Conservation (phyloP, 2,329 filamentous ascomycete genomes). For the Exophiala dermatitidis region DNA sequence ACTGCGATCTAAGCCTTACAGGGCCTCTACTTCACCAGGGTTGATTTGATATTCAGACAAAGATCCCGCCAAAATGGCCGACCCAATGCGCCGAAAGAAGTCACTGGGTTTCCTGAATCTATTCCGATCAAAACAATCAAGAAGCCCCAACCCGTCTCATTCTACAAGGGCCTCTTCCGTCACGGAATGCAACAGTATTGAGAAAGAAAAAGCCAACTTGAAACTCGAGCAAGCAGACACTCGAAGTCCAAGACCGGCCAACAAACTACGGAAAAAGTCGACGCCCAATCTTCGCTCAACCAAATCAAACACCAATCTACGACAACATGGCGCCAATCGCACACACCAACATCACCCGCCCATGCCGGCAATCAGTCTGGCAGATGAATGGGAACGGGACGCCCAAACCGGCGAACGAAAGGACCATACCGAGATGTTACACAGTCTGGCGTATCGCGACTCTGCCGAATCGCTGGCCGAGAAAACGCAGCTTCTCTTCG, state of each 20-base stretch:
- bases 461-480: slow-evolving; percentile 16
- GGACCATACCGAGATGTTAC: slow-evolving; percentile 27
- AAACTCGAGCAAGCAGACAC: neutral
- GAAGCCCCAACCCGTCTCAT: slow-evolving; percentile 2
- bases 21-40: too few species aligned
- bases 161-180: slow-evolving; percentile 11
- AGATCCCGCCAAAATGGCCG: slow-evolving; percentile 7
- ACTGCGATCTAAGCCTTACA: too few species aligned
- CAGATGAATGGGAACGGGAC: slow-evolving; percentile 21
- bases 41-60: too few species aligned
- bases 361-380: slow-evolving; percentile 6
- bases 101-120: slow-evolving; percentile 20
- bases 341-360: slow-evolving; percentile 7
- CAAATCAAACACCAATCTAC: neutral
- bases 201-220: neutral
- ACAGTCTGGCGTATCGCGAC: slow-evolving; percentile 23
- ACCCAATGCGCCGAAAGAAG: slow-evolving; percentile 10
- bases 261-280: slow-evolving; percentile 13
- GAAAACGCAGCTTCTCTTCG: slow-evolving; percentile 7
- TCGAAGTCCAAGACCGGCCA: neutral
- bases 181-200: slow-evolving; percentile 10
- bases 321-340: slow-evolving; percentile 11
- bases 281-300: slow-evolving; percentile 1
- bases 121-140: slow-evolving; percentile 11
- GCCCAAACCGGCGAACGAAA: slow-evolving; percentile 26